phyloP scores from a whole-genome alignment of 352 stramenopile species.

The Stramenopiles sp. region DNA sequence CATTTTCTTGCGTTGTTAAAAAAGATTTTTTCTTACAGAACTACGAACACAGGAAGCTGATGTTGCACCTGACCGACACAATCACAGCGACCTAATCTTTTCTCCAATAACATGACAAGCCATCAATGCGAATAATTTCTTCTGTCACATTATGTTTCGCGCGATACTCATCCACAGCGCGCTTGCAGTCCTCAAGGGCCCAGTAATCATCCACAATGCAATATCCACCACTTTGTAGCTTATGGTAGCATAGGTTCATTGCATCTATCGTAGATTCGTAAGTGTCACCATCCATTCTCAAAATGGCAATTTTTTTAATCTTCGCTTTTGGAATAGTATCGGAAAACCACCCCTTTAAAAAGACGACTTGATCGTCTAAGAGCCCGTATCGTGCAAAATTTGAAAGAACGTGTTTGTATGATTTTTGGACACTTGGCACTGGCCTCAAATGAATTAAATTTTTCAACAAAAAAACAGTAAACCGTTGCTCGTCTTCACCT shows the following conservation, averaged over 20 bases:
- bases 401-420: not conserved
- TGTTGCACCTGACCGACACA: too few relatives aligned
- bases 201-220: constrained; percentile 4
- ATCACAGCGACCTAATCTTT: too few relatives aligned
- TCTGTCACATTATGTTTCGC: not conserved
- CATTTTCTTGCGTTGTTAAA: too few relatives aligned
- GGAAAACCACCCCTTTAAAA: constrained; percentile 3
- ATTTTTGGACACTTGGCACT: not conserved
- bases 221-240: not conserved
- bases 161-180: not conserved
- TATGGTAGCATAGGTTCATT: not conserved
- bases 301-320: not conserved
- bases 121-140: not conserved
- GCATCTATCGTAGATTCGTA: not conserved
- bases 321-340: not conserved
- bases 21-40: too few relatives aligned
- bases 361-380: not conserved
- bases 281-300: not conserved
- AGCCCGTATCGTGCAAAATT: not conserved
- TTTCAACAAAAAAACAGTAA: not conserved
- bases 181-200: not conserved
- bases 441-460: not conserved
- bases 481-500: not conserved
- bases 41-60: too few relatives aligned
- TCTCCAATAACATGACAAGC: not conserved